Base-by-base conservation (phyloP, 352 stramenopile genomes). In the Pythium phragmitis region DNA sequence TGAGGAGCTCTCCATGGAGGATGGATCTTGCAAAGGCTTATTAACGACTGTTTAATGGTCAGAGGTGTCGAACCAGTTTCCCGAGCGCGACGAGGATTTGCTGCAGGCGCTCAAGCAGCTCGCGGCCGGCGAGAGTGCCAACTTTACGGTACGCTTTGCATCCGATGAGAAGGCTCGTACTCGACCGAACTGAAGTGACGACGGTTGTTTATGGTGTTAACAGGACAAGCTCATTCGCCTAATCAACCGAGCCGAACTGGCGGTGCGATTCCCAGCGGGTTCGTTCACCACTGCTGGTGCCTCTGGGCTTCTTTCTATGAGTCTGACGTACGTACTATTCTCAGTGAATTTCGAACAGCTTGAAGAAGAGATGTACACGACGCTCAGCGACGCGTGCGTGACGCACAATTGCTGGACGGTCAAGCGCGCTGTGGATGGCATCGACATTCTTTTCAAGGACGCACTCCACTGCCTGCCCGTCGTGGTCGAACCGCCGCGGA, bases 31-130 rank as follows among this genome's bases (percentile, higher is more conserved):
- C 5, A 50, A 11, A 23, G 52, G 45, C 45, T 33, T 9, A 48
- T 23, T 23, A 23, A 30, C 26, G 26, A 39, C 34, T 3, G 26
- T 6, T 33, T 50, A n/a, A 7, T 33, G 17, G 26, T 7, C 49
- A 91, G 87, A 95, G 21, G 72, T 90, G 46, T 87, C 84, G 1
- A 94, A 89, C 37, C 87, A 96, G 67, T 96, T 91, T 42, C 83
- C 82, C 2, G 85, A 96, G 45, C 77, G 87, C 41, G 87, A 96
- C 47, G 83, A 92, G 43, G 87, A 96, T 60, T 58, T 96, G 53
- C 48, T 96, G 47, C 67, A 63, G 19, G 81, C 83, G 1, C 68
- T 96, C 9, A 79, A 84, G 67, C 72, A 90, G 39, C 71, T 96
- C 26, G 84, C 85, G 1, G 79, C 76, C 13, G 87, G 87, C 45